Base-by-base conservation (phyloP, 1,139 yeast genomes). In the Taphrina sp. region DNA sequence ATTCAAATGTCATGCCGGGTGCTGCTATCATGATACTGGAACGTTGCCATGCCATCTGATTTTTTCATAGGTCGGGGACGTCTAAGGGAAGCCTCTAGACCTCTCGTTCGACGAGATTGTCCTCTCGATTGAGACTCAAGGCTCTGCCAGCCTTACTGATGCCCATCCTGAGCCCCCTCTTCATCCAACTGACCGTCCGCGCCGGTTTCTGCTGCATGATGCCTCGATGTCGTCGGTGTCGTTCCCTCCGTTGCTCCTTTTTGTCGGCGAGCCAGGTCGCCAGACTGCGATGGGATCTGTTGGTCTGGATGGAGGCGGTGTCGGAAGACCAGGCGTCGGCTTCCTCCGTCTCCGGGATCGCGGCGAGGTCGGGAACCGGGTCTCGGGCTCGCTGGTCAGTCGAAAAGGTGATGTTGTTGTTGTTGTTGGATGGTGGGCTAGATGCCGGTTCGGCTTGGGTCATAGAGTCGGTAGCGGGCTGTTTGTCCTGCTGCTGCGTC, bases 141-240 rank as follows among this genome's bases (percentile, higher is more conserved):
- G 41, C 54, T 17, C 49, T 28, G n/a, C 42, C 33, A 10, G 46
- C 49, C 37, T 52, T 52, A 17, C 49, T 43, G 23, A 52, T 20
- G 3, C 49, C 49, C 33, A 33, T 17, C 20, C 26, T 33, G 28
- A 43, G 7, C 23, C 56, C 49, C 24, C 42, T 43, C 51, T 52
- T 52, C 23, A 43, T 17, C 56, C 56, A 52, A 12, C 42, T 37
- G 2, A 43, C 56, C 3, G 56, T 52, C 23, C 56, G 42, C 2
- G 39, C 43, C 1, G 56, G 56, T 26, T 52, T 52, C 37, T 42
- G 22, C 31, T 52, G 56, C 56, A 52, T 52, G 33, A 35, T 35
- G 36, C 56, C 56, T 5, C 56, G 41, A 23, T 52, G 56, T 16
- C 49, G 42, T 20, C 56, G 49, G 26, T 52, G 56, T 5, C 42